A percentile compares a stretch with the other conserved stretches of the same genome.
Evolutionary conservation across 768 basidiomycete genomes (phyloP).

Genomic region (Ramaria sp.): DNA sequence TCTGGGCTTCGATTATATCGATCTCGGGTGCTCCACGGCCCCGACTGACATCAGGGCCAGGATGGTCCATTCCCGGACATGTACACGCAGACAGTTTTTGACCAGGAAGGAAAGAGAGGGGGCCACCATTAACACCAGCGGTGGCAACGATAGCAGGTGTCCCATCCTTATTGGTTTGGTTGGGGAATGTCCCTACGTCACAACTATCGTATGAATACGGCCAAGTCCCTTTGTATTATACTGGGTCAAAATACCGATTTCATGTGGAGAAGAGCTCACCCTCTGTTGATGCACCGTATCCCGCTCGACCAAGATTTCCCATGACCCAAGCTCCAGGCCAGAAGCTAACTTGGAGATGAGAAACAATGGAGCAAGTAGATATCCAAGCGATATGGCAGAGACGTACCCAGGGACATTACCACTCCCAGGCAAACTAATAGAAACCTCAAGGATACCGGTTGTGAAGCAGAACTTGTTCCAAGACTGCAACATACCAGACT

Average conservation of each 20-base stretch:
- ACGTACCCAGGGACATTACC: conserved; percentile 59
- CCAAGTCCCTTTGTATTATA: conserved; percentile 33
- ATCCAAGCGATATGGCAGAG: conserved; percentile 50
- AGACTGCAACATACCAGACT: conserved; percentile 58
- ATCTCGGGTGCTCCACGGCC: conserved; percentile 89
- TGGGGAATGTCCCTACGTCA: conserved; percentile 79
- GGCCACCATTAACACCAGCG: conserved; percentile 35
- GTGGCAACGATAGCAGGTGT: conserved; percentile 44
- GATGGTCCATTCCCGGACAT: conserved; percentile 78
- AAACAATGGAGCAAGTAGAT: conserved; percentile 10
- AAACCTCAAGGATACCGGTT: conserved; percentile 81
- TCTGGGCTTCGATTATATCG: conserved; percentile 83
- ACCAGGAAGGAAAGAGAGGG: conserved; percentile 73
- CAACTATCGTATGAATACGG: conserved; percentile 81
- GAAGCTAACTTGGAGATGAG: neutral
- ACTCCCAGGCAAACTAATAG: conserved; percentile 61
- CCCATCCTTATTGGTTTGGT: conserved; percentile 56
- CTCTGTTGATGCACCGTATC: conserved; percentile 84
- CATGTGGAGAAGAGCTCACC: conserved; percentile 34
- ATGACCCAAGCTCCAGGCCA: conserved; percentile 88
- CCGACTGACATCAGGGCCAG: conserved; percentile 57
- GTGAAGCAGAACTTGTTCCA: conserved; percentile 98
- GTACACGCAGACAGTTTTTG: conserved; percentile 85
- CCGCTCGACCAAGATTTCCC: conserved; percentile 75
- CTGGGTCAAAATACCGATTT: neutral